These are phyloP conservation scores for Bacidia gigantensis DNA, from an alignment of 495 filamentous ascomycete genomes.

Conservation along the genomic window DNA sequence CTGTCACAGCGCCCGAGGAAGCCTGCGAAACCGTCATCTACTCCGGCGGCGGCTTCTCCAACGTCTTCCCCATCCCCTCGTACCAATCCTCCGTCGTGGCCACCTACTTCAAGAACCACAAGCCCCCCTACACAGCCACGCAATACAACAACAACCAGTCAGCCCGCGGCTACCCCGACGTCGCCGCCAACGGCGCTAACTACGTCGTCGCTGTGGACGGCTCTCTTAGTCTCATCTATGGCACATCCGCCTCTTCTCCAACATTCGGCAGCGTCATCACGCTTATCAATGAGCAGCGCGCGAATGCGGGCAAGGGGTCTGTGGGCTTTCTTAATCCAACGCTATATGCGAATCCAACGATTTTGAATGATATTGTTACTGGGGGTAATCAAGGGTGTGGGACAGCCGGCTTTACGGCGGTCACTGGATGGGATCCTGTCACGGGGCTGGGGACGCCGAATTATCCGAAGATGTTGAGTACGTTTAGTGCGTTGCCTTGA, in stretches of 20 bases:
- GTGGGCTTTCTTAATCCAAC: constrained; percentile 41
- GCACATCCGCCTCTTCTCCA: constrained; percentile 29
- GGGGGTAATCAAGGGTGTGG: constrained; percentile 36
- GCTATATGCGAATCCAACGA: constrained; percentile 32
- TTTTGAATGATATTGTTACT: constrained; percentile 36
- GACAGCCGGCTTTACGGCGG: constrained; percentile 36
- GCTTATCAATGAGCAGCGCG: constrained; percentile 36
- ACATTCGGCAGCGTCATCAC: constrained; percentile 27
- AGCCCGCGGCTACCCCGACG: constrained; percentile 26
- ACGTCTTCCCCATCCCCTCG: constrained; percentile 26
- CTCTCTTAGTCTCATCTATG: constrained; percentile 18
- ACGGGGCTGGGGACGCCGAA: no score
- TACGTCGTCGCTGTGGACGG: constrained; percentile 18
- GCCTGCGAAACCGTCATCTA: constrained; percentile 20
- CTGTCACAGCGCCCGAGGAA: constrained; percentile 24
- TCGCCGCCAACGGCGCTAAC: constrained; percentile 22
- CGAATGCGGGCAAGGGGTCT: constrained; percentile 31
- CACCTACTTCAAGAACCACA: constrained; percentile 20
- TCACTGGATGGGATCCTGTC: no score
- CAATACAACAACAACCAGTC: constrained; percentile 19
- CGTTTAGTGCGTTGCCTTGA: constrained; percentile 26
- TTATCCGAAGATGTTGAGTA: constrained; percentile 33
- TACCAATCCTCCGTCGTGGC: constrained; percentile 26
- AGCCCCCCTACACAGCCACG: constrained; percentile 2
- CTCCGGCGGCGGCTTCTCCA: constrained; percentile 37